A percentile compares a stretch with the other conserved stretches of the same genome.
These are phyloP conservation scores for Rhinocladiella similis DNA, from an alignment of 2,329 filamentous ascomycete species.

Conservation along the genomic window DNA sequence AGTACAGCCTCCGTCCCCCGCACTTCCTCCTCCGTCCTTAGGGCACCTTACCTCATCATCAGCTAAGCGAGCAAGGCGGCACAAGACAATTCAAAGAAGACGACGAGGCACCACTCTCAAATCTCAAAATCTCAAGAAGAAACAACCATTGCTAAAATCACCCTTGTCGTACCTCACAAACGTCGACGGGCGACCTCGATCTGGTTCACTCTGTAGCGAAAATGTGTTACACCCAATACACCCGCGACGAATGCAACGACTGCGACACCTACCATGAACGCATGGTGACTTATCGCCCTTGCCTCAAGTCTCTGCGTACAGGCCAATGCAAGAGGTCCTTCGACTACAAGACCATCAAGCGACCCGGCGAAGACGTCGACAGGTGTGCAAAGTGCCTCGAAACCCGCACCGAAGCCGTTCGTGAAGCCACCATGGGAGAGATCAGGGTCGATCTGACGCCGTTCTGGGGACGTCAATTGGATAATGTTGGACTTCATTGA, in stretches of 20 bases:
- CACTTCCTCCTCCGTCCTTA: no score
- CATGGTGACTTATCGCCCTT: slow-evolving; percentile 1
- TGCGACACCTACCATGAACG: slow-evolving; percentile 6
- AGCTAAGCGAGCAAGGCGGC: no score
- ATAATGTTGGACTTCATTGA: no score
- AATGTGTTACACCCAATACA: slow-evolving; percentile 11
- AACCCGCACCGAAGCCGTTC: not conserved
- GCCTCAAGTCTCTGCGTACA: not conserved
- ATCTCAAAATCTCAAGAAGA: no score
- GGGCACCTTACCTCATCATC: no score
- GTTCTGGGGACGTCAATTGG: no score
- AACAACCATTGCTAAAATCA: no score
- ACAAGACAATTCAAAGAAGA: no score
- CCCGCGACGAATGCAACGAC: slow-evolving; percentile 5
- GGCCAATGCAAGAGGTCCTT: not conserved
- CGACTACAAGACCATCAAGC: not conserved
- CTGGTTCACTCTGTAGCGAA: not conserved
- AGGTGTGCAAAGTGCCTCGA: not conserved
- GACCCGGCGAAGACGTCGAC: not conserved
- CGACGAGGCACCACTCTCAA: no score
- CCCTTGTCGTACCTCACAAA: no score
- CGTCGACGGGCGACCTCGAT: no score
- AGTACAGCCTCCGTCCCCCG: no score
- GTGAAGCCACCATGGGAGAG: not conserved
- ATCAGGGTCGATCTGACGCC: not conserved